A percentile compares a stretch with the other conserved stretches of the same genome.
Conservation (phyloP, 179 eudicot genomes). For the Vitellaria paradoxa region DNA sequence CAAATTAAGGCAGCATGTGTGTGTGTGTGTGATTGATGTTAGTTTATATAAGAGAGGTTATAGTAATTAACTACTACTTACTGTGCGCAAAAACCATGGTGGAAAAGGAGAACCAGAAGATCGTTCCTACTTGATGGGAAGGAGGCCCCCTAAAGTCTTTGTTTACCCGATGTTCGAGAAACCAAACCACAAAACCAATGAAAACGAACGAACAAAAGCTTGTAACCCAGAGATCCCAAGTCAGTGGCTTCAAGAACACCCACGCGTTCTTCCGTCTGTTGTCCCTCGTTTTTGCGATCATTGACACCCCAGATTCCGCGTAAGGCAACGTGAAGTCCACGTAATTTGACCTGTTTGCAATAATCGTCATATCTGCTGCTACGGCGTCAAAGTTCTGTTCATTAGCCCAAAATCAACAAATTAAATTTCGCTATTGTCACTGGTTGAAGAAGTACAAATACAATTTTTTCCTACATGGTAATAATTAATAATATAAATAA, state of each 20-base stretch:
- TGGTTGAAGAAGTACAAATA: no score
- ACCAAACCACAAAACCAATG: conserved; percentile 45
- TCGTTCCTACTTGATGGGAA: conserved; percentile 34
- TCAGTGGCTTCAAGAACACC: conserved; percentile 46
- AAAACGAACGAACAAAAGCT: conserved; percentile 29
- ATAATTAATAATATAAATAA: no score
- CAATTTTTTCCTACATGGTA: no score
- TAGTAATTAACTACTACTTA: conserved; percentile 11
- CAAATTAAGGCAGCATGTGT: no score
- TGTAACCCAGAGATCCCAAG: conserved; percentile 40
- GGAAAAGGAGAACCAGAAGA: conserved; percentile 48
- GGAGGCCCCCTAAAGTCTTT: conserved; percentile 44
- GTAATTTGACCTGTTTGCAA: conserved; percentile 32
- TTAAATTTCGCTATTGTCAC: not conserved
- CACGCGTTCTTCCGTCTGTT: conserved; percentile 31
- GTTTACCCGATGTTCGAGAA: conserved; percentile 50
- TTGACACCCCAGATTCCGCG: conserved; percentile 37
- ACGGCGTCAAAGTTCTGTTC: conserved; percentile 39
- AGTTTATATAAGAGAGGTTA: no score
- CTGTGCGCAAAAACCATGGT: conserved; percentile 51
- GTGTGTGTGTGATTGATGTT: no score
- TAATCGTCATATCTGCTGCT: conserved; percentile 42
- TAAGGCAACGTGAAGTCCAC: conserved; percentile 48
- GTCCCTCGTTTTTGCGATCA: conserved; percentile 37
- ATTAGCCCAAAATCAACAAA: not conserved